Percentiles rank a stretch among this genome's conserved stretches.
Evolutionary conservation across 345 rosid genomes (phyloP).

Genomic region (Corchorus olitorius): DNA sequence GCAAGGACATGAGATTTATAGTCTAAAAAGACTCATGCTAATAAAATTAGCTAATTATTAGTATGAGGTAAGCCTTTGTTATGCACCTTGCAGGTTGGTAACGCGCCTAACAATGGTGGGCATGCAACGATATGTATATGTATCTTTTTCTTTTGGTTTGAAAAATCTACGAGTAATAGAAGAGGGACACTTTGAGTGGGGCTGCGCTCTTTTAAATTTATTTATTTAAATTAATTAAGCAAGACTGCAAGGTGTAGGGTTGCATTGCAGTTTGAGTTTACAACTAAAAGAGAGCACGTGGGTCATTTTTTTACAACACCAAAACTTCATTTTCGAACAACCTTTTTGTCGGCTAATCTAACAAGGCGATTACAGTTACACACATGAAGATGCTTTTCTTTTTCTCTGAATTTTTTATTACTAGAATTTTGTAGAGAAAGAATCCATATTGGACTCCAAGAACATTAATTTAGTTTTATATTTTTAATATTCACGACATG

Average conservation of each 20-base stretch:
- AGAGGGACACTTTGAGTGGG: not conserved
- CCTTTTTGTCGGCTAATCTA: not conserved
- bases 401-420: not conserved
- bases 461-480: not conserved
- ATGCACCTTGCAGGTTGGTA: not conserved
- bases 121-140: not conserved
- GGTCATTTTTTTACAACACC: not conserved
- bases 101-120: not conserved
- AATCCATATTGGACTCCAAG: not conserved
- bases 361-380: not conserved
- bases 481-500: not conserved
- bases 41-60: too few species aligned
- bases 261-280: not conserved
- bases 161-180: not conserved
- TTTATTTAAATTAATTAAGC: too few species aligned
- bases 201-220: not conserved
- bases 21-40: too few species aligned
- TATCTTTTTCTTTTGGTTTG: too few species aligned
- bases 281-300: not conserved
- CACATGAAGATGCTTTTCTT: conserved; percentile 1
- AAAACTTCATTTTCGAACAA: not conserved
- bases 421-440: not conserved
- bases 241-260: not conserved
- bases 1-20: too few species aligned
- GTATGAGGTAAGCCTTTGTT: not conserved